Percentiles rank a stretch among this genome's conserved stretches.
These are phyloP conservation scores for Chalciporus sphaerocephalus DNA, from an alignment of 768 basidiomycete species.

Conservation along the genomic window DNA sequence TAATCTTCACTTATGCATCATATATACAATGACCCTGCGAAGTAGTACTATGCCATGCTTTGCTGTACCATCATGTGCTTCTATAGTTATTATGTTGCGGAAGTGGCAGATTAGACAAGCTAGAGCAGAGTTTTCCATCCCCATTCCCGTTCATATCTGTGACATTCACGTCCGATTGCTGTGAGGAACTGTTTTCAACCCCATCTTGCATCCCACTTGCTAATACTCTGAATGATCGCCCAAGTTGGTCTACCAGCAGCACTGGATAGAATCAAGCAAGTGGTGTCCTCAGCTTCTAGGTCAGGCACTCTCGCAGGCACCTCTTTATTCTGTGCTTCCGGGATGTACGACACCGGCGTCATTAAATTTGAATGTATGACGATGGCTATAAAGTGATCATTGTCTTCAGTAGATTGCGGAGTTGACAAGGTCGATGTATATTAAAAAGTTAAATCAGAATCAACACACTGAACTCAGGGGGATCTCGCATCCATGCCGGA, in stretches of 20 bases:
- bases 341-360: conserved; percentile 49
- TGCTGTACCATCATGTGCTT: conserved; percentile 33
- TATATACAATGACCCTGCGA: conserved; percentile 29
- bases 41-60: conserved; percentile 21
- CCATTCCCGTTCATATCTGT: conserved; percentile 39
- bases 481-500: not conserved
- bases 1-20: conserved; percentile 37
- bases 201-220: conserved; percentile 40
- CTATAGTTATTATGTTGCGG: conserved; percentile 30
- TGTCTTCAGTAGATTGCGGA: conserved; percentile 5
- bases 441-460: not conserved
- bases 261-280: conserved; percentile 39
- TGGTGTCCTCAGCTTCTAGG: conserved; percentile 51
- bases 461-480: not conserved
- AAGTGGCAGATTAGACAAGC: conserved; percentile 32
- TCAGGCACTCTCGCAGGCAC: conserved; percentile 41
- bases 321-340: conserved; percentile 25
- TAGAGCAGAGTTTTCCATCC: conserved; percentile 13
- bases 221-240: conserved; percentile 43
- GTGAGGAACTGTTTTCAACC: conserved; percentile 37
- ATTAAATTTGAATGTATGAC: conserved; percentile 38
- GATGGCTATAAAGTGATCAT: conserved; percentile 15
- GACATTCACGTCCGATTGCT: conserved; percentile 11
- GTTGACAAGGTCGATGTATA: conserved; percentile 9
- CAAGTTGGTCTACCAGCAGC: conserved; percentile 27